Evolutionary conservation across 805 yeast genomes (phyloP), one percentile per base, ranked within the genome.

Genomic region (Torulaspora quercuum): DNA sequence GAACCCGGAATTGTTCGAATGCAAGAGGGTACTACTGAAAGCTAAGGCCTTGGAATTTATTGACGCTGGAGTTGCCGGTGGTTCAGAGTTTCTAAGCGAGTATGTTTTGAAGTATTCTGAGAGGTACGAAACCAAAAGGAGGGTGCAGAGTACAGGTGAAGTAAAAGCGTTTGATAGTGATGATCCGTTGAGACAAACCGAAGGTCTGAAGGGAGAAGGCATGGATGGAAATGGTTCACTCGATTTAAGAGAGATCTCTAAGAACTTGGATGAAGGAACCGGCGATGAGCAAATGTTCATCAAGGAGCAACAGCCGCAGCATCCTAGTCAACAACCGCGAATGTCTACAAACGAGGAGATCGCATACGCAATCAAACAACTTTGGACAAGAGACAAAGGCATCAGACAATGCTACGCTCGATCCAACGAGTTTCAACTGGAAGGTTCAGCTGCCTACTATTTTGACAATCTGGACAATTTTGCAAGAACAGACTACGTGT

Each of bases 391-490:
- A 3, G 95, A 87, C 57, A 46, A 55, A 3, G 95, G 95, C 1
- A 77, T 87, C 29, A 66, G 65, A 37, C 68, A 64, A 43, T 75
- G 82, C 59, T 78, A 68, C 52, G 60, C 60, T 8, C 69, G 80
- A 45, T 68, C 88, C 0, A 84, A 82, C 57, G 82, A 78, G 53
- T 87, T 87, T 57, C 96, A 88, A 56, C 65, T 90, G 27, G 97
- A 88, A 57, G 80, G 85, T 3, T 81, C 86, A 29, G 88, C 95
- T 0, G 64, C 76, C 6, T 87, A 82, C 63, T 89, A 85, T 57
- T 87, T 90, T 57, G 82, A 81, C 24, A 75, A 81, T 47, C 76
- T 84, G n/a, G 56, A 55, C 33, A 75, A 77, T 29, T 81, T 86
- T 60, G 77, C 82, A 1, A 68, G 76, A 38, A 76, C 76, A 0